Percentiles rank a stretch among this genome's conserved stretches.
phyloP scores from a whole-genome alignment of 768 basidiomycete genomes.

The Xanthoconium purpureum region DNA sequence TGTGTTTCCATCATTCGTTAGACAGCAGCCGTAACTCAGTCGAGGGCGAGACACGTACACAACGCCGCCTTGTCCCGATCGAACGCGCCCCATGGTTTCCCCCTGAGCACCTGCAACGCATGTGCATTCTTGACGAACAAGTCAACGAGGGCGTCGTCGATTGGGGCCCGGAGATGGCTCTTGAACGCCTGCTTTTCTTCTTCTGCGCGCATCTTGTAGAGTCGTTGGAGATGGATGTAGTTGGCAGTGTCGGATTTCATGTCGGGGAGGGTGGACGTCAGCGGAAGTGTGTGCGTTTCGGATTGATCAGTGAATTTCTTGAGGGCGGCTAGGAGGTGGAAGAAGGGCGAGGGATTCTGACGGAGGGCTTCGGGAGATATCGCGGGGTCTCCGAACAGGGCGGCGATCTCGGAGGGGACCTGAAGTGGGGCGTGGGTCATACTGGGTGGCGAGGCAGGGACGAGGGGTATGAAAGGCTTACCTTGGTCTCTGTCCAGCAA shows the following conservation, averaged over 20 bases:
- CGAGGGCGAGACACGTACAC: conserved; percentile 34
- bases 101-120: conserved; percentile 62
- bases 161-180: conserved; percentile 42
- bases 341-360: conserved; percentile 63
- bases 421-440: conserved; percentile 10
- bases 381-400: conserved; percentile 61
- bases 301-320: conserved; percentile 56
- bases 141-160: conserved; percentile 58
- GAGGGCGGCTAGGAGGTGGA: conserved; percentile 74
- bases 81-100: conserved; percentile 57
- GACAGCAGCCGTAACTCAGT: neutral
- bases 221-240: conserved; percentile 80
- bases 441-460: neutral
- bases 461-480: conserved; percentile 11
- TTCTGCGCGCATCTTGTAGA: conserved; percentile 78
- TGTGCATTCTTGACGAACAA: conserved; percentile 80
- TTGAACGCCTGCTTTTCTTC: conserved; percentile 61
- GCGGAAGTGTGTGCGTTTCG: conserved; percentile 63
- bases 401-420: conserved; percentile 66
- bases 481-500: conserved; percentile 60
- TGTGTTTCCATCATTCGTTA: conserved; percentile 23
- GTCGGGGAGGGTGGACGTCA: conserved; percentile 87
- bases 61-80: conserved; percentile 49
- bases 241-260: conserved; percentile 88
- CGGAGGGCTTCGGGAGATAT: conserved; percentile 41